These are phyloP conservation scores for Termitomyces sp. DNA, from an alignment of 768 basidiomycete species.

Conservation along the genomic window DNA sequence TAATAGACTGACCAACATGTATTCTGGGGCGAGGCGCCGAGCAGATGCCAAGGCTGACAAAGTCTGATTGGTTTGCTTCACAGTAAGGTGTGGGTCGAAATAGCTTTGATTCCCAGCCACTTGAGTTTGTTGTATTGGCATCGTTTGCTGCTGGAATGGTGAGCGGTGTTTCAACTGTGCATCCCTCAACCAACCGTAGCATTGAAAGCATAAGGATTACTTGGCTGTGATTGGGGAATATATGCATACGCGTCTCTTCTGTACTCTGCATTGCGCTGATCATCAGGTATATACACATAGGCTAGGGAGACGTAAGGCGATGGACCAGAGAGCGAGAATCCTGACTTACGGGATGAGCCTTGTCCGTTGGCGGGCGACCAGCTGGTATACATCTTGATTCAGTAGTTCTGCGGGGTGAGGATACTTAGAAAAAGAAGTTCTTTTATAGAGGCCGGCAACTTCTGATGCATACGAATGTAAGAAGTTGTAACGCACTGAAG, in stretches of 20 bases:
- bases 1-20: constrained; percentile 7
- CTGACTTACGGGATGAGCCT: background rate
- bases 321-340: background rate
- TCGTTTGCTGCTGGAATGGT: constrained; percentile 3
- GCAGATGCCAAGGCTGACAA: constrained; percentile 16
- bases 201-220: constrained; percentile 2
- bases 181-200: constrained; percentile 8
- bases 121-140: background rate
- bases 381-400: constrained; percentile 10
- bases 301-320: background rate
- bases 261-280: background rate
- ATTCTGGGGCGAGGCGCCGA: constrained; percentile 14
- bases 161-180: background rate
- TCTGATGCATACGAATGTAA: constrained; percentile 7
- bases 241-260: background rate
- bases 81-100: constrained; percentile 14
- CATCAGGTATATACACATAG: constrained; percentile 8
- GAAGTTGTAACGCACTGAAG: background rate
- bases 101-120: constrained; percentile 3
- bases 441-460: constrained; percentile 1
- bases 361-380: constrained; percentile 10
- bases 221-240: background rate
- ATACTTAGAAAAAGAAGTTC: background rate
- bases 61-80: constrained; percentile 18
- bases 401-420: background rate